These are phyloP conservation scores for Zygosaccharomyces pseudorouxii DNA, from an alignment of 805 yeast genomes.

Conservation along the genomic window DNA sequence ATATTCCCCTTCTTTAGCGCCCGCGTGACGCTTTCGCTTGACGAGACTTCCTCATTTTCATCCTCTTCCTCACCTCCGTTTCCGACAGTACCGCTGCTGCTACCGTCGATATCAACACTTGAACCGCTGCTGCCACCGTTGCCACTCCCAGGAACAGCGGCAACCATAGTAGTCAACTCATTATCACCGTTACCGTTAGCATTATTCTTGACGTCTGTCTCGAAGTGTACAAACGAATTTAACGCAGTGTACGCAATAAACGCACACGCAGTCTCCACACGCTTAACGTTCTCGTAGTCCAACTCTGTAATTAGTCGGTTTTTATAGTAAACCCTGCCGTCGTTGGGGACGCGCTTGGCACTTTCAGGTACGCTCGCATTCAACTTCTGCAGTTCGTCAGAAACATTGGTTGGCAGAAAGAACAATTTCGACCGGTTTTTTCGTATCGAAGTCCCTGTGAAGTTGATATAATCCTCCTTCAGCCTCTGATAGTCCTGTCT, in stretches of 20 bases:
- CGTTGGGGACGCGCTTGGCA: constrained; percentile 20
- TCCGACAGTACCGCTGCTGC: neutral
- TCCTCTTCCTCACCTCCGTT: constrained; percentile 6
- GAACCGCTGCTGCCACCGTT: neutral
- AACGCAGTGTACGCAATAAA: constrained; percentile 25
- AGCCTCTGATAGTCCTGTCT: constrained; percentile 21
- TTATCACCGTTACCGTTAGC: neutral
- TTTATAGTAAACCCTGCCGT: constrained; percentile 22
- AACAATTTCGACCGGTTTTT: constrained; percentile 22
- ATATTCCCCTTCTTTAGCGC: constrained; percentile 65
- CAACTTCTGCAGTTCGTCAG: constrained; percentile 25
- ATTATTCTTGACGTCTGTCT: constrained; percentile 13
- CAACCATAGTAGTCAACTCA: neutral
- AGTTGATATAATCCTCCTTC: constrained; percentile 21
- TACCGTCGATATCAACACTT: neutral
- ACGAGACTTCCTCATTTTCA: constrained; percentile 13
- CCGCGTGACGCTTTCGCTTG: constrained; percentile 17
- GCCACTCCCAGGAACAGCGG: neutral
- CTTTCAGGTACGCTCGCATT: constrained; percentile 24
- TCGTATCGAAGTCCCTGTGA: constrained; percentile 27
- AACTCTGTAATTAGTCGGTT: constrained; percentile 24
- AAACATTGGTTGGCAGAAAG: constrained; percentile 25
- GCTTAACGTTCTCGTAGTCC: constrained; percentile 24
- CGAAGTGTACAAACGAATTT: constrained; percentile 22
- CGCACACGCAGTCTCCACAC: constrained; percentile 24